A percentile compares a stretch with the other conserved stretches of the same genome.
Evolutionary conservation across 2,329 filamentous ascomycete species (phyloP).

Genomic region (Aspergillus ustus): DNA sequence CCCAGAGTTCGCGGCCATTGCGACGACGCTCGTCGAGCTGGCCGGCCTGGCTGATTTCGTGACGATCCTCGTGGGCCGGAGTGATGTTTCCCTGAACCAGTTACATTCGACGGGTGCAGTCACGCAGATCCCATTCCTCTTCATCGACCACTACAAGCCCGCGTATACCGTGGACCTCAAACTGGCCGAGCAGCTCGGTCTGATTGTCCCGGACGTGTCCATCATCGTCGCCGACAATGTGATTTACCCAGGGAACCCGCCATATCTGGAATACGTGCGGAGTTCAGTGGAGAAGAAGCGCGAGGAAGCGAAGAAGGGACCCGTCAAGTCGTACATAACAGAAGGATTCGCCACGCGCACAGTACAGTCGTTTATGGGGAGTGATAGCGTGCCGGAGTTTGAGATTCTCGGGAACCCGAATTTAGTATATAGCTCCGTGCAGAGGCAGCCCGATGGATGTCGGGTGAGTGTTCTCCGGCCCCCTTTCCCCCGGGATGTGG

Average conservation of each 20-base stretch:
- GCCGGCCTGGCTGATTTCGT: conserved; percentile 74
- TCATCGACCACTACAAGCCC: conserved; percentile 81
- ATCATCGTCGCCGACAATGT: conserved; percentile 52
- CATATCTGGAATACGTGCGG: conserved; percentile 67
- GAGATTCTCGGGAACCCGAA: conserved; percentile 62
- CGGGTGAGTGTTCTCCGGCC: conserved; percentile 26
- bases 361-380: conserved; percentile 30
- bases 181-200: conserved; percentile 71
- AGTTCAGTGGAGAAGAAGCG: conserved; percentile 67
- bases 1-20: conserved; percentile 73
- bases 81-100: conserved; percentile 66
- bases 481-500: background rate
- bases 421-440: conserved; percentile 66
- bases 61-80: conserved; percentile 71
- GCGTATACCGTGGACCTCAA: conserved; percentile 76
- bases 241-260: conserved; percentile 49
- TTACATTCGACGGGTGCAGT: conserved; percentile 61
- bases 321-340: conserved; percentile 23
- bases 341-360: conserved; percentile 28
- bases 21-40: conserved; percentile 70
- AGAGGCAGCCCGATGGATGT: conserved; percentile 34
- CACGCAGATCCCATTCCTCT: conserved; percentile 70
- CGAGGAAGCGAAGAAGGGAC: conserved; percentile 39
- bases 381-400: conserved; percentile 32
- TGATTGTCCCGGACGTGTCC: conserved; percentile 63